Conservation (phyloP, 495 filamentous ascomycete species). For the Penicillium cosmopolitanum region DNA sequence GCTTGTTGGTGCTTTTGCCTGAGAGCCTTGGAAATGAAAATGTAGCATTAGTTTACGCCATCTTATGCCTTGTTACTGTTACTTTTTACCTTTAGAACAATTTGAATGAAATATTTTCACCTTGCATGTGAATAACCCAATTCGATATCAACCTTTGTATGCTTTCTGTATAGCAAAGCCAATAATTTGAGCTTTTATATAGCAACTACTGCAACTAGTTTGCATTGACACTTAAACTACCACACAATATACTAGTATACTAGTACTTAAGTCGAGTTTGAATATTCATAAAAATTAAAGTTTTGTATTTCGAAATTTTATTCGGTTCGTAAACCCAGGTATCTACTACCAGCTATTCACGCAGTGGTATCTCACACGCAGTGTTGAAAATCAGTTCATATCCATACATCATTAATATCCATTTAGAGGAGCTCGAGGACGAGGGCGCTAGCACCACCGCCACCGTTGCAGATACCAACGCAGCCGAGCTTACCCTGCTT, state of each 20-base stretch:
- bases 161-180: too few relatives aligned
- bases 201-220: too few relatives aligned
- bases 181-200: not conserved
- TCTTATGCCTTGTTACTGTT: not conserved
- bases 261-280: not conserved
- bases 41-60: not conserved
- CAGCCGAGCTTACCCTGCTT: conserved; percentile 91
- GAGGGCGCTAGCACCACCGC: conserved; percentile 89
- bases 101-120: not conserved
- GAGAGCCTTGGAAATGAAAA: conserved; percentile 6
- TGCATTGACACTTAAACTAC: too few relatives aligned
- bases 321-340: not conserved
- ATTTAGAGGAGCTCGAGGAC: conserved; percentile 70
- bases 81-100: not conserved
- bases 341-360: conserved; percentile 4
- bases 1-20: conserved; percentile 88
- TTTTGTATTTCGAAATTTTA: conserved; percentile 1
- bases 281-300: not conserved
- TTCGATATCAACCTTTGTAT: not conserved
- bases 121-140: not conserved
- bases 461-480: conserved; percentile 97
- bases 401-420: conserved; percentile 32
- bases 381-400: conserved; percentile 28
- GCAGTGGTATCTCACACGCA: conserved; percentile 17
- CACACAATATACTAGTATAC: too few relatives aligned